Base-by-base conservation (phyloP, 768 basidiomycete genomes). In the Hortiboletus flavorubellus region DNA sequence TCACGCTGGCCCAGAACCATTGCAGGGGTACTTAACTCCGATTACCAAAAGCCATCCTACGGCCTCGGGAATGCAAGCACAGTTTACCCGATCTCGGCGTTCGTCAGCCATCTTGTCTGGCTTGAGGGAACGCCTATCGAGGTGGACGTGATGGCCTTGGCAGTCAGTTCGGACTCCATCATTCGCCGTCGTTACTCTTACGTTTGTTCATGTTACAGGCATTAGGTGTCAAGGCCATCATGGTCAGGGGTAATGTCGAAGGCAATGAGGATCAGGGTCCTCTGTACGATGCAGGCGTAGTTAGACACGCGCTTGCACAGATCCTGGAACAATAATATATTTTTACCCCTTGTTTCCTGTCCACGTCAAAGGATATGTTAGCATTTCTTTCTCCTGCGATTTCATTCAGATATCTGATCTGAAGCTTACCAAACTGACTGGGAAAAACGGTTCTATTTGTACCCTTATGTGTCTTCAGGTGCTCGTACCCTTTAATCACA, bases 91-190 rank as follows among this genome's bases (percentile, higher is more conserved):
- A 71, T 83, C 6, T 88, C 88, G 16, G 87, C 89, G 1, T 91
- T 93, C 66, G 75, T 97, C 56, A 93, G 91, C 6, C 92, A 96
- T 70, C 69, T 97, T 29, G 82, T 94, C 5, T 87, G 89, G 71
- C 77, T 94, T 10, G 79, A 82, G 63, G 85, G 80, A 2, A 80
- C 84, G 4, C 64, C 66, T 9, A 80, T 97, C 9, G 59, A 70
- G 0, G 83, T 96, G 23, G 86, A 96, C 65, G 75, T 77, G 38
- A 67, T 69, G 44, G 71, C 69, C 10, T 80, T 94, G 45, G 80
- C 79, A 41, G 93, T 92, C 63, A 66, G 85, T 43, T 46, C 39
- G 30, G 18, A 26, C 43, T 51, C 23, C 47, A 46, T 49, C 56
- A 35, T 43, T 37, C 23, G 12, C 29, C 9, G n/a, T n/a, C 10